Base-by-base conservation (phyloP, 164 flowering plant species). In the Berberis vulgaris region DNA sequence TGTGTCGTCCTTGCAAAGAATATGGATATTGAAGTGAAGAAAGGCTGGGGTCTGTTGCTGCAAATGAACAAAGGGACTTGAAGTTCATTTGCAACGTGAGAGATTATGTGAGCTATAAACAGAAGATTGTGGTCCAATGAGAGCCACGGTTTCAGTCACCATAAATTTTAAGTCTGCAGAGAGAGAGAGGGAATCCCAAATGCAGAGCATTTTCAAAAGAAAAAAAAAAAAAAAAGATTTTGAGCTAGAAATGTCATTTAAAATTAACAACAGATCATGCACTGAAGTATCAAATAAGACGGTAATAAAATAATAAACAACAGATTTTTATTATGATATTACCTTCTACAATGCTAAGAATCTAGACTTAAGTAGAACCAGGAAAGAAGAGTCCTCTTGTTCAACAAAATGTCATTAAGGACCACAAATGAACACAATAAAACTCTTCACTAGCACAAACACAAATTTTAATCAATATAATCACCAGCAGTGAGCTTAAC, bases 91-190 rank as follows among this genome's bases (percentile, higher is more conserved):
- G 87, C 84, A 62, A 91, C 82, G 62, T 79, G 77, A 4, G 91
- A 84, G 11, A 88, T 71, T 39, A 85, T 69, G 71, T 84, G 97
- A 45, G 99, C 90, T 26, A 26, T 0, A 0, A 2, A 78, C 88
- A 44, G 99, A 89, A 53, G 86, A 81, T 67, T 89, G 97, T 2
- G 99, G 99, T 3, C 98, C 98, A 44, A 95, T 77, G 39, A 89
- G 75, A 38, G 96, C 97, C 5, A 89, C 77, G 5, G 61, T 74
- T 46, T 89, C 86, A 1, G 74, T 81, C 87, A 83, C 97, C 97
- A 95, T 85, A 76, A 85, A 81, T 49, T 67, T 59, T 46, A 71
- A 58, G 58, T 83, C 43, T 77, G 83, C 74, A 92, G 63, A 65
- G 85, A 96, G 89, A 85, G 53, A 63, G 67, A 62, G n/a, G n/a